These are phyloP conservation scores for Leccinum uliginosum DNA, from an alignment of 768 basidiomycete species.

Conservation along the genomic window DNA sequence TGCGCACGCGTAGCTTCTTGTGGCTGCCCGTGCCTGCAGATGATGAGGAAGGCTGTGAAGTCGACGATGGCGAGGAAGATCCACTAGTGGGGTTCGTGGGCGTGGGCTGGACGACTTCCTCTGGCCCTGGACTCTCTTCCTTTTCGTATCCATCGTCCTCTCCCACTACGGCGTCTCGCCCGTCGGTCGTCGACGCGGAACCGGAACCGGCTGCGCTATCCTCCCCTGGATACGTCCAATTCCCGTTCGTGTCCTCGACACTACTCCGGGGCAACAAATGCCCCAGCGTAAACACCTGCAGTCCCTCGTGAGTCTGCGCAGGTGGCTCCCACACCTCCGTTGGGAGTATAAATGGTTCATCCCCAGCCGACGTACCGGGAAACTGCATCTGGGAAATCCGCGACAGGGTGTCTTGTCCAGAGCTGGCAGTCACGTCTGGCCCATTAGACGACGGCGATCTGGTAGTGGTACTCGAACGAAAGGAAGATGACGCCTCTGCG, in stretches of 20 bases:
- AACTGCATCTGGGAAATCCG: conserved; percentile 46
- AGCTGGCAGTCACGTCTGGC: conserved; percentile 9
- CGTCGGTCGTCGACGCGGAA: conserved; percentile 13
- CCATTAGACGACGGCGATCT: conserved; percentile 18
- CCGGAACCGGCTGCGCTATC: conserved; percentile 10
- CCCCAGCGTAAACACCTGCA: conserved; percentile 79
- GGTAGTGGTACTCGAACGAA: conserved; percentile 22
- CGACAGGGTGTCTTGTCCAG: conserved; percentile 44
- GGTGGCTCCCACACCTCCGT: conserved; percentile 26
- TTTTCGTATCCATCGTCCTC: conserved; percentile 23
- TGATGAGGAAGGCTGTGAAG: conserved; percentile 13
- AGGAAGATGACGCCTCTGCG: conserved; percentile 35
- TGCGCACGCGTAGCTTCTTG: conserved; percentile 61
- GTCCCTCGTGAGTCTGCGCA: conserved; percentile 49
- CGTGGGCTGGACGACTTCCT: conserved; percentile 41
- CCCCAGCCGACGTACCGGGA: conserved; percentile 23
- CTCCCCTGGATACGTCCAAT: conserved; percentile 54
- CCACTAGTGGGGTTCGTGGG: conserved; percentile 22
- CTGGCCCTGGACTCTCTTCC: conserved; percentile 26
- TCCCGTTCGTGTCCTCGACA: conserved; percentile 49
- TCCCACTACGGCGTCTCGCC: conserved; percentile 19
- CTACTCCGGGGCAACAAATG: conserved; percentile 62
- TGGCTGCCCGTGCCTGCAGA: conserved; percentile 2
- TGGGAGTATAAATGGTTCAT: conserved; percentile 27
- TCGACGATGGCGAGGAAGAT: conserved; percentile 14